Base-by-base conservation (phyloP, 2,329 filamentous ascomycete genomes). In the Penicillium hordei region DNA sequence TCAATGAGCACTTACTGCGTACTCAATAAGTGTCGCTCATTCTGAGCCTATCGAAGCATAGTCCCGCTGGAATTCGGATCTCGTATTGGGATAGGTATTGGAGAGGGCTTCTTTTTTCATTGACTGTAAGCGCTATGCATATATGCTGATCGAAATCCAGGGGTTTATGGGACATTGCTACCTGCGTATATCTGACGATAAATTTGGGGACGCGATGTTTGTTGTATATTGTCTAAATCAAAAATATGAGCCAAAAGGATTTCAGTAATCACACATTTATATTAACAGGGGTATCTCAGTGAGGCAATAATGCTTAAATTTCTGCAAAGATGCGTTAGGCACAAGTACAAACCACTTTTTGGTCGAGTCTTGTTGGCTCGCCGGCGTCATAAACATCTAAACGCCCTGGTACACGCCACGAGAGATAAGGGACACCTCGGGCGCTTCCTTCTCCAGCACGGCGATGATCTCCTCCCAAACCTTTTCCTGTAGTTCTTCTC, bases 381-480 rank as follows among this genome's bases (percentile, higher is more conserved):
- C 5, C 21, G 2, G 45, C 5, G 15, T 17, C 45, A 13, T 34
- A 5, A 13, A 34, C 31, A 48, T 8, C 12, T 53, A 53, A 46
- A 53, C 40, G 15, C 52, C 43, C 19, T 39, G 52, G 52, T 54
- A 56, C 13, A 52, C n/a, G 15, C 46, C 53, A 21, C 53, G 53
- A 15, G 53, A 25, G 31, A 56, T 39, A 25, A 56, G 38, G 7
- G 46, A 51, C 4, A 73, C 57, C 27, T 67, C 63, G 15, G 62
- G 54, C 8, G 62, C 65, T 38, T 71, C 65, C 4, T 57, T 55
- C 42, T 65, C 59, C 33, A 78, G 64, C 31, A 76, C 56, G 23
- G 67, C 63, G n/a, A 72, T 52, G 10, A 79, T 74, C 57, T 80
- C 78, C 15, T 60, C 63, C 78, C 77, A 79, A 4, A 77, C 68